Evolutionary conservation across 2,329 filamentous ascomycete species (phyloP).

Genomic region (Claviceps sp.): DNA sequence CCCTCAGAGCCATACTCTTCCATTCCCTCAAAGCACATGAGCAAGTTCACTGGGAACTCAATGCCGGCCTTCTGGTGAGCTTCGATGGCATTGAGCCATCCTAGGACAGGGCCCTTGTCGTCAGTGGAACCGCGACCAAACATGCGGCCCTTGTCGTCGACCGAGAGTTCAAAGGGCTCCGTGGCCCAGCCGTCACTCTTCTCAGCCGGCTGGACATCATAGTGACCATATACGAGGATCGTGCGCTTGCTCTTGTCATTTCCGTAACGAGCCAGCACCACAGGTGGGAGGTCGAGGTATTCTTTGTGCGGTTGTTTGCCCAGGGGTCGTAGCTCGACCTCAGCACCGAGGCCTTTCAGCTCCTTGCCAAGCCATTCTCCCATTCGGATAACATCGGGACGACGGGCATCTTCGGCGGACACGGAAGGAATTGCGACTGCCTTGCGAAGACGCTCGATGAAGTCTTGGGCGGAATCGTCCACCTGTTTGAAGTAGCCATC

Average conservation of each 20-base stretch:
- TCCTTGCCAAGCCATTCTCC: constrained; percentile 78
- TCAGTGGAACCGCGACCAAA: constrained; percentile 91
- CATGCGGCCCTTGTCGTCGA: constrained; percentile 90
- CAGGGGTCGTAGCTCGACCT: constrained; percentile 73
- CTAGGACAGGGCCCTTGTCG: constrained; percentile 93
- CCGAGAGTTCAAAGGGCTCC: constrained; percentile 77
- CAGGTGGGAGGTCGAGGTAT: constrained; percentile 80
- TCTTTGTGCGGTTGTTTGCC: constrained; percentile 90
- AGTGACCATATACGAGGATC: constrained; percentile 94
- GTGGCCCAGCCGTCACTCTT: constrained; percentile 93
- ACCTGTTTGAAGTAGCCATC: constrained; percentile 91
- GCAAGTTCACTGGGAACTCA: constrained; percentile 90
- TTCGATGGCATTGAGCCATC: constrained; percentile 97
- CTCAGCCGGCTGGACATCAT: constrained; percentile 92
- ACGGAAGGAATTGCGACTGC: constrained; percentile 95
- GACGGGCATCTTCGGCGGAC: constrained; percentile 78
- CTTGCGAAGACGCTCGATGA: constrained; percentile 80
- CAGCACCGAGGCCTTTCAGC: constrained; percentile 70
- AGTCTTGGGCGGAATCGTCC: constrained; percentile 62
- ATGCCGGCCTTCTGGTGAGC: constrained; percentile 90
- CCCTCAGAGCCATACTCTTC: constrained; percentile 97
- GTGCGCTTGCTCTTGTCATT: constrained; percentile 86
- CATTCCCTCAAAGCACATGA: constrained; percentile 99
- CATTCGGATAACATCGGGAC: constrained; percentile 93
- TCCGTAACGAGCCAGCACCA: constrained; percentile 84